Evolutionary conservation across 148 eudicot genomes (phyloP).

Genomic region (Rhododendron ovatum): DNA sequence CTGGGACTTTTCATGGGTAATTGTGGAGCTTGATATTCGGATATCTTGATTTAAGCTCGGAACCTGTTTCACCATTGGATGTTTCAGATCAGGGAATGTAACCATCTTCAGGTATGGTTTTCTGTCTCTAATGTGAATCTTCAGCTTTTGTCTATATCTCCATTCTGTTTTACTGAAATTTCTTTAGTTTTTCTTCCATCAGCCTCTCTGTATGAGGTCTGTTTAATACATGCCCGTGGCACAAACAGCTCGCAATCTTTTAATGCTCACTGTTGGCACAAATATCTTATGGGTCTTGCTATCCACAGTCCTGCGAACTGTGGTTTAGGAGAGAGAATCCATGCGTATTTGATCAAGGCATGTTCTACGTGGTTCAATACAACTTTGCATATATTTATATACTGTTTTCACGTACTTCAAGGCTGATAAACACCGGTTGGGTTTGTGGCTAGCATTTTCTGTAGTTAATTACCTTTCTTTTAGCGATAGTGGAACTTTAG

Average conservation of each 20-base stretch:
- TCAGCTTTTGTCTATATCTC: not conserved
- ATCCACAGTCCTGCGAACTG: not conserved
- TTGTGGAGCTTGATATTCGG: not conserved
- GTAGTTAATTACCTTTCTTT: not conserved
- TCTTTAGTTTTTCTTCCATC: not conserved
- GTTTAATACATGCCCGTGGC: not conserved
- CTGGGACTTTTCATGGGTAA: not conserved
- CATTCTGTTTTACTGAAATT: not conserved
- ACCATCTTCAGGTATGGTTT: slow-evolving; percentile 16
- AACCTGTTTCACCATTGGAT: not conserved
- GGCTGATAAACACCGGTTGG: not conserved
- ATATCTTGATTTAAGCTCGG: not conserved
- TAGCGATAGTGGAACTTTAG: not conserved
- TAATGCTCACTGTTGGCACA: not conserved
- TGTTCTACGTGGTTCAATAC: not conserved
- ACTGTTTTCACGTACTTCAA: not conserved
- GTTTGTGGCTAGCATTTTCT: not conserved
- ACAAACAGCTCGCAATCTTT: not conserved
- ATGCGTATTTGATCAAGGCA: not conserved
- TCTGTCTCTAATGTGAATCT: not conserved
- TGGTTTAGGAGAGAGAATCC: not conserved
- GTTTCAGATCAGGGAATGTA: slow-evolving; percentile 2
- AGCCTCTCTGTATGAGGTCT: not conserved
- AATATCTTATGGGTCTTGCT: not conserved
- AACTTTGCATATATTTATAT: not conserved